Base-by-base conservation (phyloP, 1,284 basidiomycete genomes). In the Irpex sp. region DNA sequence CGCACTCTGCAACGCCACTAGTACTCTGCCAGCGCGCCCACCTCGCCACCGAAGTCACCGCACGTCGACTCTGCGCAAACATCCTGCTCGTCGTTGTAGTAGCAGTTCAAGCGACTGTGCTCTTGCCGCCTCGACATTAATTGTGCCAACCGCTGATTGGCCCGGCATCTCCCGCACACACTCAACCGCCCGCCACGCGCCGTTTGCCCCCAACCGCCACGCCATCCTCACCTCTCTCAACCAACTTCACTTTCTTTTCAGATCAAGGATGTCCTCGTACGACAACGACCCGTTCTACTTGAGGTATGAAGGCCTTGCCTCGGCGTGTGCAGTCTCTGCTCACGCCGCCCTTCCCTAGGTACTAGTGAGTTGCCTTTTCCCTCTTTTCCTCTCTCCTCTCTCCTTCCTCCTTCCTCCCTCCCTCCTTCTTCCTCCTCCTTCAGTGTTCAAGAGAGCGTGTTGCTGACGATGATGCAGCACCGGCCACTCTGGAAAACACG, bases 401-500 rank as follows among this genome's bases (percentile, higher is more conserved):
- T 26, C 26, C 26, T 26, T 4, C 26, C 26, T 26, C 26, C 26
- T 26, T 4, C 26, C 26, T 26, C 26, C 26, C 26, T 26, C 26
- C 26, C 4, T 4, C 26, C 4, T 26, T 4, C 26, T 26, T 4
- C 4, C 4, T 26, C 26, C 26, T 26, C 26, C 26, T 26, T 4
- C 4, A 26, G 26, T 26, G 26, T 26, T 26, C 26, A 26, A 26
- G 26, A 26, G 26, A 26, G 26, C 26, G 2, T 26, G 2, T 47
- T 67, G 69, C 47, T 68, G 64, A 26, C 7, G 19, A 13, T 26
- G 36, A 6, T 21, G n/a, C 34, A 96, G 94, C 78, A 95, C 94
- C 54, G 96, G 96, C 26, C 96, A 97, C 77, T 94, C 93, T 70
- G 96, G 96, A 65, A 94, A 94, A 76, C 95, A 97, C 72, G 96